These are phyloP conservation scores for Leptoxyphium fumago DNA, from an alignment of 2,329 filamentous ascomycete species.

Conservation along the genomic window DNA sequence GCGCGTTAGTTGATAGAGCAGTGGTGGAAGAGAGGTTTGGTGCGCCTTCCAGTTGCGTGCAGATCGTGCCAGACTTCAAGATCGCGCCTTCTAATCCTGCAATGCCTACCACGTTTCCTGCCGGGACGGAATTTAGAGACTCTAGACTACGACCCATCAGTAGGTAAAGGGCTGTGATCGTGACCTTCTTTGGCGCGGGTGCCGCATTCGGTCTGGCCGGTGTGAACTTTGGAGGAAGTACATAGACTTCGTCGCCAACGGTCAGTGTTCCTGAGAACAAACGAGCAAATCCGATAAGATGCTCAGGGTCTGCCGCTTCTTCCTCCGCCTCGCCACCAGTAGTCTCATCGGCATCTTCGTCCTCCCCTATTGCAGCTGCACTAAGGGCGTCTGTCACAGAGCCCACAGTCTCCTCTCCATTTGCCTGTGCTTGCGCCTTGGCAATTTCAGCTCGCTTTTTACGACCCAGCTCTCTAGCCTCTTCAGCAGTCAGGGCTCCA, in stretches of 20 bases:
- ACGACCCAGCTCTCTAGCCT: conserved; percentile 74
- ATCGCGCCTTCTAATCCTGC: conserved; percentile 83
- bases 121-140: conserved; percentile 67
- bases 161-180: conserved; percentile 77
- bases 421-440: conserved; percentile 51
- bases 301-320: conserved; percentile 59
- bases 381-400: conserved; percentile 47
- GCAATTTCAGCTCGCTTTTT: conserved; percentile 84
- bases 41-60: conserved; percentile 70
- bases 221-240: conserved; percentile 84
- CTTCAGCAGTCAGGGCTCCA: conserved; percentile 64
- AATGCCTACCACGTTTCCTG: conserved; percentile 90
- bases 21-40: conserved; percentile 81
- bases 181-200: conserved; percentile 68
- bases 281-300: conserved; percentile 85
- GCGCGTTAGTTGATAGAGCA: conserved; percentile 53
- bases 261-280: conserved; percentile 83
- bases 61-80: conserved; percentile 90
- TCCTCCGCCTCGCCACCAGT: conserved; percentile 24
- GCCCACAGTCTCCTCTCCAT: conserved; percentile 34
- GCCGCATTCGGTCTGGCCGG: conserved; percentile 58
- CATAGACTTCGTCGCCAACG: conserved; percentile 82
- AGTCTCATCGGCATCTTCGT: conserved; percentile 22
- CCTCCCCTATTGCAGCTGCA: conserved; percentile 43
- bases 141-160: conserved; percentile 90